phyloP scores from a whole-genome alignment of 495 filamentous ascomycete genomes.

The Aspergillus haitiensis region DNA sequence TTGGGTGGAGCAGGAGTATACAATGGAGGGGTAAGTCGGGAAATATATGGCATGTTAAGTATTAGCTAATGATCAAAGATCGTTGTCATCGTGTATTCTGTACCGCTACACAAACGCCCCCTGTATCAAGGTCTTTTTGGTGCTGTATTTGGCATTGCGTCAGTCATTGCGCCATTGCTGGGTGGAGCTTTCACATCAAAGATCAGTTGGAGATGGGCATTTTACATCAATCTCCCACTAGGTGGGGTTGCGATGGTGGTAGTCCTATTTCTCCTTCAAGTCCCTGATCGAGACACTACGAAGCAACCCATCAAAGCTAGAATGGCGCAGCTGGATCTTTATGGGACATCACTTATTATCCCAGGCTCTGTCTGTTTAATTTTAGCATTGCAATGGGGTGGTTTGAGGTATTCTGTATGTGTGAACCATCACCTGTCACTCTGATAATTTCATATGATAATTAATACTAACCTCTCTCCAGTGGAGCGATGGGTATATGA shows the following conservation, averaged over 20 bases:
- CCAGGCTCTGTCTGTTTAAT: constrained; percentile 37
- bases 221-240: constrained; percentile 73
- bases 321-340: constrained; percentile 31
- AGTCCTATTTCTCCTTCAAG: constrained; percentile 55
- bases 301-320: constrained; percentile 23
- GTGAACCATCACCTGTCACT: background rate
- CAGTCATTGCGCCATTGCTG: constrained; percentile 63
- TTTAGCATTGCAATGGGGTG: constrained; percentile 45
- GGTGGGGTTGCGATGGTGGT: constrained; percentile 56
- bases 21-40: constrained; percentile 6
- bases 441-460: background rate
- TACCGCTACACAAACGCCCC: constrained; percentile 64
- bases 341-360: constrained; percentile 32
- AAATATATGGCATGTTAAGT: too few relatives aligned
- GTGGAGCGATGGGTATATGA: constrained; percentile 33
- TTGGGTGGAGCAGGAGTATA: constrained; percentile 68
- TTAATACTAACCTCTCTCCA: too few relatives aligned
- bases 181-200: constrained; percentile 57
- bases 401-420: constrained; percentile 26
- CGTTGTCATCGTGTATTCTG: constrained; percentile 31
- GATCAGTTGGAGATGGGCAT: constrained; percentile 78
- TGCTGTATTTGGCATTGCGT: constrained; percentile 68
- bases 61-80: background rate
- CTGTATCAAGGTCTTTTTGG: constrained; percentile 64
- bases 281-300: constrained; percentile 22